phyloP scores from a whole-genome alignment of 345 rosid species.

The Gossypium raimondii region DNA sequence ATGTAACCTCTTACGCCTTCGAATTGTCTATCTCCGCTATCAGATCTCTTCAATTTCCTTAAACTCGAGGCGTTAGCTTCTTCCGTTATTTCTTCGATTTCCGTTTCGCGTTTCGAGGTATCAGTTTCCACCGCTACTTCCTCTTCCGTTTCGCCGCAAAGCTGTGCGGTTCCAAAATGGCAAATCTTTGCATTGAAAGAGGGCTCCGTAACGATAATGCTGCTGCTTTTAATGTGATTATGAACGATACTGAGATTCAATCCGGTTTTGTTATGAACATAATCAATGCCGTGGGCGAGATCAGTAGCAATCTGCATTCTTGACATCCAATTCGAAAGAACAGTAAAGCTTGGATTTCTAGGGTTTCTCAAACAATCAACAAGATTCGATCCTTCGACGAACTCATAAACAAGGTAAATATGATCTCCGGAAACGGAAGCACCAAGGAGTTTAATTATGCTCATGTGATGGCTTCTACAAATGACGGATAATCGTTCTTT shows the following conservation, averaged over 20 bases:
- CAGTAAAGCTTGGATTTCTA: constrained; percentile 62
- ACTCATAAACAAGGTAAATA: constrained; percentile 70
- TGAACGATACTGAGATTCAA: constrained; percentile 60
- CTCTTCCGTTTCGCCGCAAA: constrained; percentile 69
- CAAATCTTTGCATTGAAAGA: constrained; percentile 61
- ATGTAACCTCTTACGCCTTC: constrained; percentile 81
- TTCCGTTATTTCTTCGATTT: constrained; percentile 21
- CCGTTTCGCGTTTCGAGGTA: not conserved
- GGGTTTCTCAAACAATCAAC: constrained; percentile 63
- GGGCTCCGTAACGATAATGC: constrained; percentile 65
- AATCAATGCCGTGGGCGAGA: constrained; percentile 80
- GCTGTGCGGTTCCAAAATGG: constrained; percentile 78
- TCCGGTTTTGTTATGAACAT: constrained; percentile 74
- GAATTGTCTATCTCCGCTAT: constrained; percentile 39
- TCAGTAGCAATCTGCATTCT: constrained; percentile 79
- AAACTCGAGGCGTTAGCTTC: not conserved
- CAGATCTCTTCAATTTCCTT: constrained; percentile 27
- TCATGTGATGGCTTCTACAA: constrained; percentile 68
- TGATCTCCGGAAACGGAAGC: constrained; percentile 65
- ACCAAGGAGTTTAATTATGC: constrained; percentile 62
- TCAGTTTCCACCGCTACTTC: constrained; percentile 13
- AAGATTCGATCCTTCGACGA: constrained; percentile 57
- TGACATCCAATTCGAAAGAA: constrained; percentile 68
- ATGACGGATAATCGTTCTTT: constrained; percentile 48
- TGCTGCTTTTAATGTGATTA: constrained; percentile 66